These are phyloP conservation scores for Alternaria sp. DNA, from an alignment of 2,329 filamentous ascomycete genomes.

Conservation along the genomic window DNA sequence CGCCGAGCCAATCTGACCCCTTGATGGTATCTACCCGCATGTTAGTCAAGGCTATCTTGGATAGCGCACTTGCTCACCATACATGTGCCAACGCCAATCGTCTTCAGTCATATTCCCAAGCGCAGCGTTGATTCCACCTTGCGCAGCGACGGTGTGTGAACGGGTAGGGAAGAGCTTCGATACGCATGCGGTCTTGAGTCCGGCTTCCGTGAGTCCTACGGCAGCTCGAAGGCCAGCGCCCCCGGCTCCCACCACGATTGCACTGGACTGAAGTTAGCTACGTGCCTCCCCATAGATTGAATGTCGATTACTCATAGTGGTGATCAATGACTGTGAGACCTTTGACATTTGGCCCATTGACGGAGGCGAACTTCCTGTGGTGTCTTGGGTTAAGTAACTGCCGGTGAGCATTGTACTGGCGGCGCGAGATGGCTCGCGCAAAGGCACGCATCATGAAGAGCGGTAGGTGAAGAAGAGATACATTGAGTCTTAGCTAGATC, in stretches of 20 bases:
- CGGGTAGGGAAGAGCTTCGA: slow-evolving; percentile 69
- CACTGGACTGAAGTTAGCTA: slow-evolving; percentile 29
- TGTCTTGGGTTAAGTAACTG: slow-evolving; percentile 1
- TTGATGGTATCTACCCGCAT: slow-evolving; percentile 46
- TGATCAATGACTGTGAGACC: slow-evolving; percentile 41
- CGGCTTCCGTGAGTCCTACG: slow-evolving; percentile 68
- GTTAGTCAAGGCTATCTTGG: neutral
- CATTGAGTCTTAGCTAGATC: neutral
- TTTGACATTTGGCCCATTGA: slow-evolving; percentile 20
- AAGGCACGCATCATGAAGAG: slow-evolving; percentile 32
- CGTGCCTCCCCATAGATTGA: neutral
- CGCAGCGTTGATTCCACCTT: slow-evolving; percentile 68
- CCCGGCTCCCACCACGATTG: slow-evolving; percentile 60
- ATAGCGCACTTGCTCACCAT: slow-evolving; percentile 55
- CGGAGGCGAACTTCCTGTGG: slow-evolving; percentile 23
- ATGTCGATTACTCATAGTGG: slow-evolving; percentile 39
- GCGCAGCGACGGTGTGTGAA: slow-evolving; percentile 70
- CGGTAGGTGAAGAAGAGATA: neutral
- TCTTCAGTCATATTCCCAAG: slow-evolving; percentile 63
- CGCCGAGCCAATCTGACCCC: slow-evolving; percentile 64
- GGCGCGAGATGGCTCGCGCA: slow-evolving; percentile 28
- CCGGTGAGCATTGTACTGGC: slow-evolving; percentile 17
- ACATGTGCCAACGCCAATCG: slow-evolving; percentile 67
- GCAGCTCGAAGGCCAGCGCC: slow-evolving; percentile 69
- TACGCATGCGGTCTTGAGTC: slow-evolving; percentile 69